A percentile compares a stretch with the other conserved stretches of the same genome.
Conservation (phyloP, 306 rosid species). For the Calophaca sinica region DNA sequence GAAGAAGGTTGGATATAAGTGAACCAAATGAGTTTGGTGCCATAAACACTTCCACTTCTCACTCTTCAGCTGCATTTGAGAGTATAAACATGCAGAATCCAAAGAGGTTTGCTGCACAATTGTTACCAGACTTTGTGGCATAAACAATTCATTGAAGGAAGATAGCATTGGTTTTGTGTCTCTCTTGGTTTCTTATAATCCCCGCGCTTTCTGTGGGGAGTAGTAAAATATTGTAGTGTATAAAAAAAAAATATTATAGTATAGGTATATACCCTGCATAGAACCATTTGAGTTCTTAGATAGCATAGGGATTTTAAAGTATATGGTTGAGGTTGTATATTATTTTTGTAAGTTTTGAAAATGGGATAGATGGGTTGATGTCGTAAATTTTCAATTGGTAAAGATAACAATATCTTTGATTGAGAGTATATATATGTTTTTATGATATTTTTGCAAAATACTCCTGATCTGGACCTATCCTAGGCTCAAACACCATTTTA, state of each 20-base stretch:
- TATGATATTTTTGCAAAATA: constrained; percentile 33
- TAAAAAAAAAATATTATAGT: constrained; percentile 75
- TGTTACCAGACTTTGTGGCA: constrained; percentile 90
- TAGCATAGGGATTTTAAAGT: constrained; percentile 75
- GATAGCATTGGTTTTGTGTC: constrained; percentile 22
- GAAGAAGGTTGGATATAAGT: constrained; percentile 74
- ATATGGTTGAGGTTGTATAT: constrained; percentile 91
- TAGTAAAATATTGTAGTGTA: constrained; percentile 67
- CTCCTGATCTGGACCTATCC: no score
- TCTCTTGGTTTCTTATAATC: constrained; percentile 46
- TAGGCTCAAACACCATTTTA: no score
- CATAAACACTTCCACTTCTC: constrained; percentile 65
- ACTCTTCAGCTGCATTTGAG: constrained; percentile 80
- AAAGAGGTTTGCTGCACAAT: constrained; percentile 89
- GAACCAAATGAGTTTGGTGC: constrained; percentile 72
- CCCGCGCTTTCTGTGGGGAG: constrained; percentile 46
- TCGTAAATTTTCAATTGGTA: constrained; percentile 62
- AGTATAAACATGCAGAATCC: constrained; percentile 87
- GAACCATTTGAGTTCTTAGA: constrained; percentile 77
- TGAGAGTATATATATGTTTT: constrained; percentile 34
- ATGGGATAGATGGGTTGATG: constrained; percentile 74
- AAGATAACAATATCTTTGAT: constrained; percentile 61
- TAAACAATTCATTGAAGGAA: constrained; percentile 44
- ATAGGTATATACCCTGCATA: constrained; percentile 82
- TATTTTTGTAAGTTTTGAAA: constrained; percentile 78